Evolutionary conservation across 208 protist genomes (phyloP).

Genomic region (Trypanosoma cruzi): DNA sequence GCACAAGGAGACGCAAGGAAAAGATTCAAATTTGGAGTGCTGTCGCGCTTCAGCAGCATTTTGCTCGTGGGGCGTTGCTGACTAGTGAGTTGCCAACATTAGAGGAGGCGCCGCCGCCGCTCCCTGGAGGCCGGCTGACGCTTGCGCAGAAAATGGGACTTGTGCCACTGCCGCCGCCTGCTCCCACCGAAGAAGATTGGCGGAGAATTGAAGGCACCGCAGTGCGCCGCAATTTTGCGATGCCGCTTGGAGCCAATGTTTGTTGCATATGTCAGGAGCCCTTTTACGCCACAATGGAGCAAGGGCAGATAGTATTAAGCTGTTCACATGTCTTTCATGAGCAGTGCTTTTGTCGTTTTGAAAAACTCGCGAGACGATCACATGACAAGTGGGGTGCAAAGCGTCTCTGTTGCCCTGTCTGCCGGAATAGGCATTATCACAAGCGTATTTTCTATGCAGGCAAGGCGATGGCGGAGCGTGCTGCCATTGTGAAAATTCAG

Average conservation of each 20-base stretch:
- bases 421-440: slow-evolving; percentile 76
- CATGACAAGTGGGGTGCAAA: slow-evolving; percentile 31
- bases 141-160: slow-evolving; percentile 89
- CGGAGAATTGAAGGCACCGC: slow-evolving; percentile 48
- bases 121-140: slow-evolving; percentile 47
- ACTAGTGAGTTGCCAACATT: slow-evolving; percentile 28
- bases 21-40: slow-evolving; percentile 82
- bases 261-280: slow-evolving; percentile 84
- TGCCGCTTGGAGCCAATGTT: slow-evolving; percentile 26
- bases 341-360: slow-evolving; percentile 84
- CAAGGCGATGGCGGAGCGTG: slow-evolving; percentile 79
- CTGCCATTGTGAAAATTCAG: slow-evolving; percentile 78
- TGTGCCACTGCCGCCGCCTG: slow-evolving; percentile 59
- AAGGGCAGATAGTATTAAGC: slow-evolving; percentile 82
- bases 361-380: slow-evolving; percentile 62
- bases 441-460: slow-evolving; percentile 84
- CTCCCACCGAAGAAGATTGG: slow-evolving; percentile 78
- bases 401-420: slow-evolving; percentile 78
- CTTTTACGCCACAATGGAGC: slow-evolving; percentile 54
- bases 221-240: slow-evolving; percentile 31
- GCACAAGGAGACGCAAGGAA: slow-evolving; percentile 35
- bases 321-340: slow-evolving; percentile 90
- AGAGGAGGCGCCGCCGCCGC: slow-evolving; percentile 32
- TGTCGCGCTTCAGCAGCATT: slow-evolving; percentile 88
- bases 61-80: slow-evolving; percentile 42